Percentiles rank a stretch among this genome's conserved stretches.
phyloP scores from a whole-genome alignment of 2,329 filamentous ascomycete genomes.

The Hysterium pulicare region DNA sequence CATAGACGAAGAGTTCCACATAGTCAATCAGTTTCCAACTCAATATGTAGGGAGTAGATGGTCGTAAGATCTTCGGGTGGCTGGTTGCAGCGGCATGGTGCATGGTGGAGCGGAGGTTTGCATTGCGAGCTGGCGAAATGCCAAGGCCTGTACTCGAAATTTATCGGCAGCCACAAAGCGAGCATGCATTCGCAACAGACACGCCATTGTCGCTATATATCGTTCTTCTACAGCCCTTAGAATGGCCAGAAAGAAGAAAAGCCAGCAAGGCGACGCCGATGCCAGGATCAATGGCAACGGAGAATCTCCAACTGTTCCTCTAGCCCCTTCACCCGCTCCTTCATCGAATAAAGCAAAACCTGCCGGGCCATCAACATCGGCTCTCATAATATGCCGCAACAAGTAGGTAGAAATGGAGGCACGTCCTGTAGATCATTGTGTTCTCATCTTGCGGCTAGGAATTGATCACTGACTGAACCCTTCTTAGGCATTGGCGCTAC shows the following conservation, averaged over 20 bases:
- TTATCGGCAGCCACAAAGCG: neutral
- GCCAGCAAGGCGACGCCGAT: conserved; percentile 2
- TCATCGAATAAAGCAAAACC: conserved; percentile 13
- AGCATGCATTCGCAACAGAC: neutral
- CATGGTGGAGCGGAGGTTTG: neutral
- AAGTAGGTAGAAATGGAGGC: conserved; percentile 37
- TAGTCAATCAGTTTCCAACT: no score
- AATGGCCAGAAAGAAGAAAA: conserved; percentile 10
- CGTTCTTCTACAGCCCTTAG: neutral
- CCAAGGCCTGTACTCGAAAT: neutral
- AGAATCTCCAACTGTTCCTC: neutral
- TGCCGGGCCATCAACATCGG: conserved; percentile 26
- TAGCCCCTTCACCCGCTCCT: conserved; percentile 2
- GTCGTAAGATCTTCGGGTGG: no score
- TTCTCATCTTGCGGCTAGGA: neutral
- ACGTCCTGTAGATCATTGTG: conserved; percentile 15
- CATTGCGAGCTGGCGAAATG: neutral
- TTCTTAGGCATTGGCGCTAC: conserved; percentile 72
- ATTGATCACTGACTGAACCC: conserved; percentile 3
- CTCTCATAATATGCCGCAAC: conserved; percentile 42
- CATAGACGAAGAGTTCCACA: no score
- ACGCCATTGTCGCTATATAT: neutral
- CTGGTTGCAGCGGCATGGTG: no score
- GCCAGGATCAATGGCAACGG: conserved; percentile 1
- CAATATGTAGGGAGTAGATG: no score